phyloP scores from a whole-genome alignment of 2,329 filamentous ascomycete genomes.

The Pseudofabraea citricarpa region DNA sequence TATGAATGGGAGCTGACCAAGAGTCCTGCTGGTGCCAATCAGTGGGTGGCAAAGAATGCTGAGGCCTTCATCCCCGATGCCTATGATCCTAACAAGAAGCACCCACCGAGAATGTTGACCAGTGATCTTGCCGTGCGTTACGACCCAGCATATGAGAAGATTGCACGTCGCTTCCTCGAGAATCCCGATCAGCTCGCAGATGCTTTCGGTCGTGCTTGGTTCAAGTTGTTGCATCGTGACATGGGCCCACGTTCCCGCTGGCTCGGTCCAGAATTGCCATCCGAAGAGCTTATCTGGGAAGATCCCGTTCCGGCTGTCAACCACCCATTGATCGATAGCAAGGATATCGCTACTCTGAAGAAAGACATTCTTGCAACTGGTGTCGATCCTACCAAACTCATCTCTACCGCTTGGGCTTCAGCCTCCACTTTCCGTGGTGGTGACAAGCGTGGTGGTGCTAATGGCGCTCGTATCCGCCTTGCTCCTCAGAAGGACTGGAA shows the following conservation, averaged over 20 bases:
- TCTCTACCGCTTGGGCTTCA: slow-evolving; percentile 64
- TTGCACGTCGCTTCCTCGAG: slow-evolving; percentile 63
- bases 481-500: slow-evolving; percentile 68
- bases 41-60: slow-evolving; percentile 69
- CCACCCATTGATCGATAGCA: slow-evolving; percentile 54
- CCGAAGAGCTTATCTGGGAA: slow-evolving; percentile 68
- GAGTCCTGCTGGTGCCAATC: slow-evolving; percentile 70
- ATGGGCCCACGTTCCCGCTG: slow-evolving; percentile 68
- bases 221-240: slow-evolving; percentile 79
- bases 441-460: slow-evolving; percentile 80
- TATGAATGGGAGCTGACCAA: slow-evolving; percentile 74
- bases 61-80: slow-evolving; percentile 67
- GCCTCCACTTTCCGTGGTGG: slow-evolving; percentile 68
- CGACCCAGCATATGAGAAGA: slow-evolving; percentile 72
- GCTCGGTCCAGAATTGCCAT: slow-evolving; percentile 69
- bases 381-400: slow-evolving; percentile 54
- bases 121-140: slow-evolving; percentile 68
- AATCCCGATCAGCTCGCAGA: slow-evolving; percentile 65
- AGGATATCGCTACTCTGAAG: slow-evolving; percentile 63
- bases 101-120: slow-evolving; percentile 71
- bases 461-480: slow-evolving; percentile 73
- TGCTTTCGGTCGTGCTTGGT: slow-evolving; percentile 71
- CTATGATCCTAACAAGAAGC: slow-evolving; percentile 66
- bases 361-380: slow-evolving; percentile 60
- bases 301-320: slow-evolving; percentile 61